Conservation (phyloP, 768 basidiomycete genomes). For the Paxillus involutus region DNA sequence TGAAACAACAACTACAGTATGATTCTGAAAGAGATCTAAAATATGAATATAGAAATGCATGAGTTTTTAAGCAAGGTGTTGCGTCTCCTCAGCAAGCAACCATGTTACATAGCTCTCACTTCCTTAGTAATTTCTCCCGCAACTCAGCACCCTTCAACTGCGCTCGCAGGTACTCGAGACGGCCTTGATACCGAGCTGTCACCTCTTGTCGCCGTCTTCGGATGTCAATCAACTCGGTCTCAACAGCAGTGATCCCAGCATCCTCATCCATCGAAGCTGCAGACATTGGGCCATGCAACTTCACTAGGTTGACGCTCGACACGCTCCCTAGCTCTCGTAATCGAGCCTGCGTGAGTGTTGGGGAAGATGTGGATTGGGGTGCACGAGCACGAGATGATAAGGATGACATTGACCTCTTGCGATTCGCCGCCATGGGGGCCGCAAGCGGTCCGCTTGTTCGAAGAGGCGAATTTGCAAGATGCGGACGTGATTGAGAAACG, state of each 20-base stretch:
- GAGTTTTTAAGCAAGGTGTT: conserved; percentile 2
- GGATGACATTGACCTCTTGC: conserved; percentile 65
- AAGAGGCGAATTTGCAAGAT: conserved; percentile 38
- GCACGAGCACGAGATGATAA: conserved; percentile 46
- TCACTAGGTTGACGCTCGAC: conserved; percentile 51
- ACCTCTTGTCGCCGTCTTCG: conserved; percentile 71
- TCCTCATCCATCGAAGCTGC: conserved; percentile 33
- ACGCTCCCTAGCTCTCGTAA: conserved; percentile 37
- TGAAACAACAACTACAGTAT: conserved; percentile 4
- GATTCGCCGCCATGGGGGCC: conserved; percentile 34
- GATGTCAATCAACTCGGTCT: conserved; percentile 69
- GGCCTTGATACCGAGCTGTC: conserved; percentile 66
- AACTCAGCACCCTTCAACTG: conserved; percentile 82
- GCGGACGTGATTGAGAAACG: conserved; percentile 46
- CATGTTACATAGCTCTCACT: conserved; percentile 31
- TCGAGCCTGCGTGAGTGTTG: conserved; percentile 28
- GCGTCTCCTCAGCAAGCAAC: background rate
- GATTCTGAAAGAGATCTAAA: conserved; percentile 10
- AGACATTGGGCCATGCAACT: conserved; percentile 31
- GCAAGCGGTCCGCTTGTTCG: conserved; percentile 33
- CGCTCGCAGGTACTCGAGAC: conserved; percentile 78
- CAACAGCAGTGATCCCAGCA: conserved; percentile 36
- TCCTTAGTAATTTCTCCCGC: conserved; percentile 76
- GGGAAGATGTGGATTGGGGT: conserved; percentile 35
- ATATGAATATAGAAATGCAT: conserved; percentile 1